phyloP scores from a whole-genome alignment of 1,139 yeast species.

The Blastobotrys illinoisensis region DNA sequence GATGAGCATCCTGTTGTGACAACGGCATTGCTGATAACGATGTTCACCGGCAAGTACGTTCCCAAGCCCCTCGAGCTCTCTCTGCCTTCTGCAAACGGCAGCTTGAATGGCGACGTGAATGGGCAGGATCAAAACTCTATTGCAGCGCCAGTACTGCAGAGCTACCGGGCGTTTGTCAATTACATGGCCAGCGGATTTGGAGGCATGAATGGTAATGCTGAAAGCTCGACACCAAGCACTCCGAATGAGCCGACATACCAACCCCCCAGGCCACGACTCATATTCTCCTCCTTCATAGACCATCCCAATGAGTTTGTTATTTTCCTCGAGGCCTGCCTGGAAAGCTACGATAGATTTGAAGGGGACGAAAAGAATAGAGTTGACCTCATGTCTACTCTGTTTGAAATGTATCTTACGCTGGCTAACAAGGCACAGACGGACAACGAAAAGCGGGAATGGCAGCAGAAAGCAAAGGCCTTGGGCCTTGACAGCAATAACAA shows the following conservation, averaged over 20 bases:
- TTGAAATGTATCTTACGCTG: conserved; percentile 71
- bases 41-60: conserved; percentile 78
- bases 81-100: conserved; percentile 2
- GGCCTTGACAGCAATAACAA: conserved; percentile 38
- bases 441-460: conserved; percentile 48
- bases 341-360: conserved; percentile 69
- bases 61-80: conserved; percentile 35
- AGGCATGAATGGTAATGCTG: background rate
- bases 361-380: conserved; percentile 64
- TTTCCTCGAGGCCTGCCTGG: conserved; percentile 88
- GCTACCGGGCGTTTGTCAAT: conserved; percentile 65
- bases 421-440: conserved; percentile 42
- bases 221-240: conserved; percentile 4
- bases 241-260: conserved; percentile 62
- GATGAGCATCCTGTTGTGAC: conserved; percentile 74
- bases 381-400: conserved; percentile 70
- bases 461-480: conserved; percentile 53
- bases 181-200: conserved; percentile 43
- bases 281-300: conserved; percentile 78
- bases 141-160: conserved; percentile 48
- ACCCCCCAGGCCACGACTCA: conserved; percentile 86
- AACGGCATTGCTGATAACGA: conserved; percentile 72
- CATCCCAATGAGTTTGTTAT: conserved; percentile 87
- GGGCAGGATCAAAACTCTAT: conserved; percentile 10
- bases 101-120: background rate